These are phyloP conservation scores for Cyberlindnera mycetangii DNA, from an alignment of 805 yeast species.

Conservation along the genomic window DNA sequence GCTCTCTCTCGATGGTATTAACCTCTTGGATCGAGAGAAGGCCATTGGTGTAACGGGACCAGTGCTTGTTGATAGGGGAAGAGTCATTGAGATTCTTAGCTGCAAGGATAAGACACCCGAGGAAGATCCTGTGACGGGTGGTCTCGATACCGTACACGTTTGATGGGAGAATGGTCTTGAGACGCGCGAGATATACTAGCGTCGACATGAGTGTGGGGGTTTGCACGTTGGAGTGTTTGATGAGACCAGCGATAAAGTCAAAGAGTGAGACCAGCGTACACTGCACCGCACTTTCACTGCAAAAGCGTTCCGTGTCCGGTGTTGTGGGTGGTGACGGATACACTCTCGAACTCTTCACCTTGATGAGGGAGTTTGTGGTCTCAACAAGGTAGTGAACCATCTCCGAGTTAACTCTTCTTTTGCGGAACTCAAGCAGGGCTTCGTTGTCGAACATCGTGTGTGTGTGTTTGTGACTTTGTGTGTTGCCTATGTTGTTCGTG, in stretches of 20 bases:
- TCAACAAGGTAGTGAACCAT: constrained; percentile 58
- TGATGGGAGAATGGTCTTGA: constrained; percentile 75
- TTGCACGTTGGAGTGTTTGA: constrained; percentile 84
- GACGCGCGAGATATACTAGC: constrained; percentile 74
- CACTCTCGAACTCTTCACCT: constrained; percentile 31
- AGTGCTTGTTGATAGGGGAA: constrained; percentile 92
- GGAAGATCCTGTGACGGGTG: constrained; percentile 87
- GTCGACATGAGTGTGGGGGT: constrained; percentile 95
- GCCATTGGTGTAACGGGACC: constrained; percentile 93
- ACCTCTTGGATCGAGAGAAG: constrained; percentile 73
- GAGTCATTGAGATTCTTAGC: constrained; percentile 93
- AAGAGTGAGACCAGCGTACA: constrained; percentile 40
- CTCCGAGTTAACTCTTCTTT: constrained; percentile 52
- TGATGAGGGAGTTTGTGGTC: constrained; percentile 56
- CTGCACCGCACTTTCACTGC: no score
- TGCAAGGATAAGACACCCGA: constrained; percentile 86
- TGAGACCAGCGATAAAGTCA: constrained; percentile 67
- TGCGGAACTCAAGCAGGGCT: constrained; percentile 52
- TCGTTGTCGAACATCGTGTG: constrained; percentile 39
- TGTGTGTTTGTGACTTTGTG: background rate
- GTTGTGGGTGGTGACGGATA: constrained; percentile 41
- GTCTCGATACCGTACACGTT: constrained; percentile 91
- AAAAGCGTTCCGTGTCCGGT: constrained; percentile 24
- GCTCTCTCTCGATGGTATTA: constrained; percentile 87
- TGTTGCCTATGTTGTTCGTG: background rate